Percentiles rank a stretch among this genome's conserved stretches.
These are phyloP conservation scores for Melastoma malabathricum DNA, from an alignment of 345 rosid species.

Conservation along the genomic window DNA sequence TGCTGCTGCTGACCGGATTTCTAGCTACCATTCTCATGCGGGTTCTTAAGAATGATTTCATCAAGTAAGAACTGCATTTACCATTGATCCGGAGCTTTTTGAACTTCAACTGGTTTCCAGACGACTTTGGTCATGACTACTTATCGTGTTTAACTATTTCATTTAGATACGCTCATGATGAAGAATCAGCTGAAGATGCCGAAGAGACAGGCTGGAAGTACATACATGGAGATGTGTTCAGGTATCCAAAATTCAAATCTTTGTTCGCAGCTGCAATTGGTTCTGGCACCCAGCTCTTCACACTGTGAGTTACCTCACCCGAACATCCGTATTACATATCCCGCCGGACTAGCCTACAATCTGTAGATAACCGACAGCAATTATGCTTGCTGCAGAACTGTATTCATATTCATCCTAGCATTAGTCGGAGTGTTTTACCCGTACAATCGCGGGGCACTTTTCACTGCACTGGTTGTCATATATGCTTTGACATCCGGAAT, in stretches of 20 bases:
- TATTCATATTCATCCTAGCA: constrained; percentile 7
- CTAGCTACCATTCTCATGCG: constrained; percentile 37
- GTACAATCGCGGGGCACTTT: constrained; percentile 27
- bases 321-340: not conserved
- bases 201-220: constrained; percentile 35
- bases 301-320: constrained; percentile 16
- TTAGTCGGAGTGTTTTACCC: constrained; percentile 32
- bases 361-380: not conserved
- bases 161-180: constrained; percentile 27
- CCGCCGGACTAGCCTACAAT: not conserved
- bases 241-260: constrained; percentile 27
- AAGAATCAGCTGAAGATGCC: constrained; percentile 27
- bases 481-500: constrained; percentile 32
- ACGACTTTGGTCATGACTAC: no score
- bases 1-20: constrained; percentile 31
- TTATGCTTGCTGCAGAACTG: not conserved
- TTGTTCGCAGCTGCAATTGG: constrained; percentile 26
- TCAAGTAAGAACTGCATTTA: constrained; percentile 15
- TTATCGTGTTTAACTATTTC: not conserved
- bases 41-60: constrained; percentile 32
- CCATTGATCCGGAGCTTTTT: not conserved
- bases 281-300: constrained; percentile 29
- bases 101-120: not conserved
- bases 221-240: constrained; percentile 30
- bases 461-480: constrained; percentile 30